phyloP scores from a whole-genome alignment of 2,329 filamentous ascomycete species.

The Arachnopeziza araneosa region DNA sequence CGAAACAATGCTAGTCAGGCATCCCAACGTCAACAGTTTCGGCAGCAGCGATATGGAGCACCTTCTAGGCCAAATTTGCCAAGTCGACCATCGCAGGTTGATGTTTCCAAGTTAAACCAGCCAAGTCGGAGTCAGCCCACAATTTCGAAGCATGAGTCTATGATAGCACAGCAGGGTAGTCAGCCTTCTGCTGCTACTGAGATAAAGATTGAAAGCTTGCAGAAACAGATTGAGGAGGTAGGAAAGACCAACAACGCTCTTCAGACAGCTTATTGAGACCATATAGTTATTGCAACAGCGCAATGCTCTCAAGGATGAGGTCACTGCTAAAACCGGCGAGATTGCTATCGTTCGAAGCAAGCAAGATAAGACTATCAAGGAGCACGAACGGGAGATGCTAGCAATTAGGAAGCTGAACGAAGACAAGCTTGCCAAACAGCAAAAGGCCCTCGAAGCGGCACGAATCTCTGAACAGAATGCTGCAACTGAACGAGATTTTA shows the following conservation, averaged over 20 bases:
- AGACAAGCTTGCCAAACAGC: slow-evolving; percentile 59
- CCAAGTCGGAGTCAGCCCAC: slow-evolving; percentile 2
- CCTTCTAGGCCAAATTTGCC: slow-evolving; percentile 9
- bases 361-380: slow-evolving; percentile 53
- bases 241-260: not conserved
- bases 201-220: slow-evolving; percentile 17
- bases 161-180: slow-evolving; percentile 12
- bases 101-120: slow-evolving; percentile 11
- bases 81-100: slow-evolving; percentile 10
- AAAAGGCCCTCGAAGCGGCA: slow-evolving; percentile 59
- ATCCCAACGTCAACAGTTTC: slow-evolving; percentile 20
- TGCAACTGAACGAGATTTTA: slow-evolving; percentile 66
- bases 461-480: slow-evolving; percentile 59
- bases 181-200: slow-evolving; percentile 7
- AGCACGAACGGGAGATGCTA: slow-evolving; percentile 57
- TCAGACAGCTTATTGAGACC: slow-evolving; percentile 4
- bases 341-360: slow-evolving; percentile 70
- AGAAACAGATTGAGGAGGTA: slow-evolving; percentile 26
- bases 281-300: slow-evolving; percentile 43
- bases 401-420: slow-evolving; percentile 57
- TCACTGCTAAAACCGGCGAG: slow-evolving; percentile 63
- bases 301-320: slow-evolving; percentile 49
- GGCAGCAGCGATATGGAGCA: slow-evolving; percentile 19
- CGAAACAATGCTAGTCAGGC: slow-evolving; percentile 13
- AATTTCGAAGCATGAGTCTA: slow-evolving; percentile 13